Evolutionary conservation across 176 grass and related monocot species (phyloP).

Genomic region (Avena sativa): DNA sequence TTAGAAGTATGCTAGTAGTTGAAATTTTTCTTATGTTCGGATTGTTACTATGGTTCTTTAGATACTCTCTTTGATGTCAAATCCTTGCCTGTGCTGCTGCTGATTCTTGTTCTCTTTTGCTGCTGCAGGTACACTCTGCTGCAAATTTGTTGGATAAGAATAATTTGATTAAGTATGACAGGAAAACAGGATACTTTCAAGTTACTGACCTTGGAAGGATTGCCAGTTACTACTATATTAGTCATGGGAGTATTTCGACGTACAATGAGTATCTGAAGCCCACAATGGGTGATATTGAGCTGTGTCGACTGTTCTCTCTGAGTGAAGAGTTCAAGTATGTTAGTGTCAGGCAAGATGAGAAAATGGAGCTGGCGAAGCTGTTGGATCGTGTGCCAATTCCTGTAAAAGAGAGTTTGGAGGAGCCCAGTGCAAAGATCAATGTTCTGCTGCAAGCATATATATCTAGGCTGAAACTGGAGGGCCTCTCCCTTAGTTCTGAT

Average conservation of each 20-base stretch:
- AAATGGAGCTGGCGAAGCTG: conserved; percentile 94
- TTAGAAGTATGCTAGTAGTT: not conserved
- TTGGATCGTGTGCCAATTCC: conserved; percentile 95
- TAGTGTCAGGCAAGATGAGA: conserved; percentile 88
- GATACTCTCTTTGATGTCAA: not conserved
- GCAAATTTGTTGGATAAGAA: conserved; percentile 95
- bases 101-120: conserved; percentile 35
- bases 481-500: conserved; percentile 85
- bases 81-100: conserved; percentile 1
- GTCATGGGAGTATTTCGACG: conserved; percentile 87
- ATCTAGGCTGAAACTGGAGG: conserved; percentile 88
- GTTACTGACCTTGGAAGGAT: conserved; percentile 89
- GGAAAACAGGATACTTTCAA: conserved; percentile 98
- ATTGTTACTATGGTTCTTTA: conserved; percentile 3
- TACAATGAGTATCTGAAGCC: conserved; percentile 97
- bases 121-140: conserved; percentile 85
- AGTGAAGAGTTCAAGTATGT: conserved; percentile 99
- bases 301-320: conserved; percentile 82
- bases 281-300: conserved; percentile 96
- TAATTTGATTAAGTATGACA: conserved; percentile 93
- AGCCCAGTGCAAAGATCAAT: conserved; percentile 98
- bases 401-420: conserved; percentile 97
- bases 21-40: not conserved
- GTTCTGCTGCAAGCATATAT: conserved; percentile 96
- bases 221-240: conserved; percentile 97